Base-by-base conservation (phyloP, 257 asterid genomes). In the Solanum sitiens region DNA sequence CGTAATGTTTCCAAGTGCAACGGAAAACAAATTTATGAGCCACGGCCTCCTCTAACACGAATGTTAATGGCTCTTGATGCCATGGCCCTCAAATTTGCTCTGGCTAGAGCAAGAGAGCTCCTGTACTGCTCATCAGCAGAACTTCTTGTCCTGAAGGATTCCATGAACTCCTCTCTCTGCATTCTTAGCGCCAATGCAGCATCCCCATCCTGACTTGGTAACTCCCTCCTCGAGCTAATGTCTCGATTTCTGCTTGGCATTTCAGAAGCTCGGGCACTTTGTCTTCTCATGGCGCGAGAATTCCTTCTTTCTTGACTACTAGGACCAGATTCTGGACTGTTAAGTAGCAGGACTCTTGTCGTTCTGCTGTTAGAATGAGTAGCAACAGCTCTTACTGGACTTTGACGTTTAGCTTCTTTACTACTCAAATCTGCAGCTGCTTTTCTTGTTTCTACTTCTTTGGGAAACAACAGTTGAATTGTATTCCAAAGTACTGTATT, bases 401-500 rank as follows among this genome's bases (percentile, higher is more conserved):
- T 88, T 83, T 35, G 87, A 35, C 27, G 87, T 86, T 85, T 80
- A 76, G 90, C 86, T 73, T 88, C 87, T 16, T 79, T 44, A 32
- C 44, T 67, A 42, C 79, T 91, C 71, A 44, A 79, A 73, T 89
- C 83, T 32, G 77, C 89, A 5, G 92, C 90, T 11, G 82, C 88
- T 88, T 93, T 97, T 88, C 98, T 93, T 59, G 94, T 93, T 91
- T 96, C 96, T 20, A 97, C 94, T 87, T 97, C 99, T 87, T 91
- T 86, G 20, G 99, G 99, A 91, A 97, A 97, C 45, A 97, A 87
- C 61, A 97, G 94, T 91, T 96, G 99, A 68, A 97, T 95, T 39
- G 99, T 97, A 92, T 96, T 97, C 99, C 99, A 96, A 11, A 97
- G 95, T 87, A 97, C 98, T 23, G 98, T 97, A 91, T 97, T 97